A percentile compares a stretch with the other conserved stretches of the same genome.
Evolutionary conservation across 176 grass and related monocot species (phyloP).

Genomic region (Rhipidocladum racemiflorum): DNA sequence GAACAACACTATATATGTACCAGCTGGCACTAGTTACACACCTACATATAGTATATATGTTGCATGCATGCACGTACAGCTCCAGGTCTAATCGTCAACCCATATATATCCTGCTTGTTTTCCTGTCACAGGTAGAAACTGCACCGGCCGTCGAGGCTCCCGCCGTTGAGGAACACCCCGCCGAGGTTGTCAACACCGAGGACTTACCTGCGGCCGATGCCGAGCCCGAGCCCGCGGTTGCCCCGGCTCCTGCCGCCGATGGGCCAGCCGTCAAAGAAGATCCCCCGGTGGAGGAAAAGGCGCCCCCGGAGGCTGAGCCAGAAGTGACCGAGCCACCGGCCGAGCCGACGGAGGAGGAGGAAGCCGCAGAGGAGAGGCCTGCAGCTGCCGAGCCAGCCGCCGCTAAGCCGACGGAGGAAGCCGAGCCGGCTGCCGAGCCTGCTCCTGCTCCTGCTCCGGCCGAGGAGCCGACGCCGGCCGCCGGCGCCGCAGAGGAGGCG

Average conservation of each 20-base stretch:
- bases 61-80: neutral
- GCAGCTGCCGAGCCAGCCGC: neutral
- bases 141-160: neutral
- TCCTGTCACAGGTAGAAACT: neutral
- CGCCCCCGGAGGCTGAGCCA: neutral
- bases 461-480: neutral
- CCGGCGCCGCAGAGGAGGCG: neutral
- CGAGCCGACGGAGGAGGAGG: neutral
- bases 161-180: too few relatives aligned
- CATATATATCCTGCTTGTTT: neutral
- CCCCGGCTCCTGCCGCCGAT: neutral
- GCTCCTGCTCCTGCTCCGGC: neutral
- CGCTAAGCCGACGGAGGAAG: neutral
- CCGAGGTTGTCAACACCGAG: neutral
- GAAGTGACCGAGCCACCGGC: neutral
- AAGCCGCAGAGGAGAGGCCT: neutral
- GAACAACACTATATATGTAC: neutral
- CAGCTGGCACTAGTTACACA: neutral
- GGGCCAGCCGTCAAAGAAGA: neutral
- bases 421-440: neutral
- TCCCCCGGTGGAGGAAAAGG: neutral
- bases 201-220: neutral
- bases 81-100: neutral
- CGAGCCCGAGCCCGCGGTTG: neutral
- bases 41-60: neutral